Evolutionary conservation across 2,329 filamentous ascomycete genomes (phyloP).

Genomic region (Colletotrichum acutatum): DNA sequence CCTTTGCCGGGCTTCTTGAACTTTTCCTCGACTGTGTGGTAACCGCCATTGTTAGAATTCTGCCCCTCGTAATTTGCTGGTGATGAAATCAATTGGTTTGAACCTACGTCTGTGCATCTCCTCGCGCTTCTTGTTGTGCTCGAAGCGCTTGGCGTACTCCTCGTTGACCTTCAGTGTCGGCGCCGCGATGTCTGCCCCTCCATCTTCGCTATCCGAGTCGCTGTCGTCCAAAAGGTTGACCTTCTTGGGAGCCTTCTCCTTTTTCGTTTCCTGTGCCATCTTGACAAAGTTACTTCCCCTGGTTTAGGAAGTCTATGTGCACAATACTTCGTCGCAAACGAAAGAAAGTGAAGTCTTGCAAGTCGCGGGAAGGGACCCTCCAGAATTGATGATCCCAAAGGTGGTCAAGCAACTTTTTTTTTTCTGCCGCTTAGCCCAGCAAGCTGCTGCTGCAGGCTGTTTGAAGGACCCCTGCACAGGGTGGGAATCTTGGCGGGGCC

Average conservation of each 20-base stretch:
- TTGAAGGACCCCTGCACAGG: background rate
- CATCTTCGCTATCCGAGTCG: constrained; percentile 60
- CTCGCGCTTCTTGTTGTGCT: constrained; percentile 97
- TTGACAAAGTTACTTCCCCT: background rate
- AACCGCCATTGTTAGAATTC: background rate
- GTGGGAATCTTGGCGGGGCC: constrained; percentile 37
- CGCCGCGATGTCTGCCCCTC: constrained; percentile 47
- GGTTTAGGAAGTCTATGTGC: background rate
- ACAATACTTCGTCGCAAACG: background rate
- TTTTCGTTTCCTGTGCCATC: constrained; percentile 19
- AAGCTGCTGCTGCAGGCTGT: constrained; percentile 20
- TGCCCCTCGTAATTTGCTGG: background rate
- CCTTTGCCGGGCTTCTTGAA: constrained; percentile 63
- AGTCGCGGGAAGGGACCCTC: background rate
- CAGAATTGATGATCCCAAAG: constrained; percentile 13
- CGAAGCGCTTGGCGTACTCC: constrained; percentile 88
- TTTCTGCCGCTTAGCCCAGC: constrained; percentile 29
- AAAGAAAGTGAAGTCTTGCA: background rate
- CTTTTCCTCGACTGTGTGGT: constrained; percentile 84
- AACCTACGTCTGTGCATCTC: constrained; percentile 77
- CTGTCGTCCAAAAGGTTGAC: constrained; percentile 67
- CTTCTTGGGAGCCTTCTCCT: constrained; percentile 48
- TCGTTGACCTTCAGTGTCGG: constrained; percentile 83
- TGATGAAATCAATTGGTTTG: background rate
- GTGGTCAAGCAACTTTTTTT: constrained; percentile 36